A percentile compares a stretch with the other conserved stretches of the same genome.
Evolutionary conservation across 768 basidiomycete genomes (phyloP).

Genomic region (Wakefieldia striispora): DNA sequence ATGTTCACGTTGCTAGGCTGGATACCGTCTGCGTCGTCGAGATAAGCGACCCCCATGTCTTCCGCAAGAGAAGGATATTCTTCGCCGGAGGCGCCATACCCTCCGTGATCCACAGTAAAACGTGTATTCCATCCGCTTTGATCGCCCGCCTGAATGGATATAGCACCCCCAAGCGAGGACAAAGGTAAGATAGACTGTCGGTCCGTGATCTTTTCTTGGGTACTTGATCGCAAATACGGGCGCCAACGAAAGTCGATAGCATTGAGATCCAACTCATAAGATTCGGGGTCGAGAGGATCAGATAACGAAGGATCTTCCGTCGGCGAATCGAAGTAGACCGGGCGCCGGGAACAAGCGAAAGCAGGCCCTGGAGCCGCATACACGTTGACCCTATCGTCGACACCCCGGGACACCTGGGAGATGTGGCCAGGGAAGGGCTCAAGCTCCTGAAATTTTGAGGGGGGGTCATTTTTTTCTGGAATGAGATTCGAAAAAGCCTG

Average conservation of each 20-base stretch:
- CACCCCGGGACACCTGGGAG: conserved; percentile 1
- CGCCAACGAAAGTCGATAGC: conserved; percentile 56
- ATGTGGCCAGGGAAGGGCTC: neutral
- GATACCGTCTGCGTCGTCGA: neutral
- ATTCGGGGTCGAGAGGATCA: conserved; percentile 35
- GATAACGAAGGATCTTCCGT: conserved; percentile 46
- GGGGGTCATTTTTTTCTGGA: conserved; percentile 1
- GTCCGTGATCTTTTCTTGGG: conserved; percentile 4
- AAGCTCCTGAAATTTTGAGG: conserved; percentile 16
- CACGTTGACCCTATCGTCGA: conserved; percentile 11
- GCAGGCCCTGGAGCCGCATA: conserved; percentile 53
- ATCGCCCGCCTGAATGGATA: conserved; percentile 14
- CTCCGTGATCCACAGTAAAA: conserved; percentile 9
- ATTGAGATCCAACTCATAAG: conserved; percentile 39
- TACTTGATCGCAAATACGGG: conserved; percentile 41
- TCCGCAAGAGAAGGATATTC: conserved; percentile 9
- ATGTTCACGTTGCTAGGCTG: conserved; percentile 10
- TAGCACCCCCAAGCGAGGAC: neutral
- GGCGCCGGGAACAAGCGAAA: conserved; percentile 26
- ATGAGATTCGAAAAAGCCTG: conserved; percentile 4
- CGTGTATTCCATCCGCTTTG: conserved; percentile 14
- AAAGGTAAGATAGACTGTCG: neutral
- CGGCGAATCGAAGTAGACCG: conserved; percentile 52
- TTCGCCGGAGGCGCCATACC: conserved; percentile 7
- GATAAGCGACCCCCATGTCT: conserved; percentile 9